Conservation (phyloP, 768 basidiomycete species). For the Suillus bovinus region DNA sequence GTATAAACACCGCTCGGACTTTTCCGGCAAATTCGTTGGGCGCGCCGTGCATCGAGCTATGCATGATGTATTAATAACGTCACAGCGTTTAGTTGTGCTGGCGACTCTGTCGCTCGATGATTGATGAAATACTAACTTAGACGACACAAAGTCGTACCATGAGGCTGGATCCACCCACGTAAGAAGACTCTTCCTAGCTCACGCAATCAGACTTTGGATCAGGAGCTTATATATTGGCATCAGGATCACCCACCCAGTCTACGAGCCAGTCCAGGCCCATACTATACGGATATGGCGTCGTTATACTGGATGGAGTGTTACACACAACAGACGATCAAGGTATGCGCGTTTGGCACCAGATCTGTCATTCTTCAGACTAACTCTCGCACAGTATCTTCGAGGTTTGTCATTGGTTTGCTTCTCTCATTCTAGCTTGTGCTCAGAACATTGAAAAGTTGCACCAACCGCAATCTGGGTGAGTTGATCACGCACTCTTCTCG, state of each 20-base stretch:
- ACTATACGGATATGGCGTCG: too few species aligned
- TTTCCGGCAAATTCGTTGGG: too few species aligned
- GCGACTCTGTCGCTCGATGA: too few species aligned
- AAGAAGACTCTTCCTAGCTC: neutral
- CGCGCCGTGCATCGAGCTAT: too few species aligned
- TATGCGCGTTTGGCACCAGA: neutral
- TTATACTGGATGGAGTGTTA: too few species aligned
- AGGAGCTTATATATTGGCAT: neutral
- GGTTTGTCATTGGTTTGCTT: neutral
- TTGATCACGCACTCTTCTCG: neutral
- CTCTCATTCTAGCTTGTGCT: too few species aligned
- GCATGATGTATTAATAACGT: too few species aligned
- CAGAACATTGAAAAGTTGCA: slow-evolving; percentile 7
- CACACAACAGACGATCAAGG: slow-evolving; percentile 13
- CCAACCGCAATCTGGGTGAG: slow-evolving; percentile 13
- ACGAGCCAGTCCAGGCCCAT: neutral
- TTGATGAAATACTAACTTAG: too few species aligned
- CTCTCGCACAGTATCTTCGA: slow-evolving; percentile 11
- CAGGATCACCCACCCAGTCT: neutral
- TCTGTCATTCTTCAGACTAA: neutral
- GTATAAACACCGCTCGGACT: too few species aligned
- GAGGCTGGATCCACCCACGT: too few species aligned
- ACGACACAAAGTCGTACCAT: too few species aligned
- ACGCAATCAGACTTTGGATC: neutral
- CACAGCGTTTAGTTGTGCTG: too few species aligned